Conservation (phyloP, 768 basidiomycete genomes). For the Boletales sp. region DNA sequence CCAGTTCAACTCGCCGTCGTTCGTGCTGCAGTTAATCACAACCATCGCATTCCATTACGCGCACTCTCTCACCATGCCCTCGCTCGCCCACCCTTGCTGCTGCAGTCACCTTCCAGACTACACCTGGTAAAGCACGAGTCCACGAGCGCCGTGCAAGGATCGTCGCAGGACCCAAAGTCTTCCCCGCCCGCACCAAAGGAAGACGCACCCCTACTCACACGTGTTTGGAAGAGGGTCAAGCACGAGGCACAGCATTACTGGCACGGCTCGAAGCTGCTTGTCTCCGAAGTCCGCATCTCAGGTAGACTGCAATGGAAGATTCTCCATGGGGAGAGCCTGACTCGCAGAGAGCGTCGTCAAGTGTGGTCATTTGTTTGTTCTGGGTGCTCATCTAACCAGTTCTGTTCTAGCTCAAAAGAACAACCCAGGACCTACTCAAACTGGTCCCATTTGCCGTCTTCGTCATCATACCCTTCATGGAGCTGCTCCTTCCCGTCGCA, state of each 20-base stretch:
- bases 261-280: conserved; percentile 92
- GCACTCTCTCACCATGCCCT: conserved; percentile 7
- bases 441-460: conserved; percentile 96
- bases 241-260: conserved; percentile 96
- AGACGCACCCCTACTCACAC: conserved; percentile 44
- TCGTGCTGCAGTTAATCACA: too few species aligned
- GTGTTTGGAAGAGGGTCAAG: conserved; percentile 91
- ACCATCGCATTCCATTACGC: background rate
- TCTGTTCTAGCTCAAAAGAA: conserved; percentile 71
- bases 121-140: conserved; percentile 14
- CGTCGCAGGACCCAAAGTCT: conserved; percentile 41
- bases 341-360: conserved; percentile 91
- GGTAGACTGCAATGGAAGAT: conserved; percentile 87
- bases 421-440: conserved; percentile 88
- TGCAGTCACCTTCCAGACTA: background rate
- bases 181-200: conserved; percentile 49
- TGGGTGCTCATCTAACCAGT: conserved; percentile 2
- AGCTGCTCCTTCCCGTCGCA: conserved; percentile 90
- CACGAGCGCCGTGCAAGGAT: conserved; percentile 14
- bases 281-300: conserved; percentile 91
- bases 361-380: conserved; percentile 35
- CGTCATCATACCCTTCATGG: conserved; percentile 97
- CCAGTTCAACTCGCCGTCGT: conserved; percentile 16
- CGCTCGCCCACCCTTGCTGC: background rate
- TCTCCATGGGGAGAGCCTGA: conserved; percentile 85